A percentile compares a stretch with the other conserved stretches of the same genome.
Conservation (phyloP, 2,329 filamentous ascomycete species). For the Tolypocladium ovalisporum region DNA sequence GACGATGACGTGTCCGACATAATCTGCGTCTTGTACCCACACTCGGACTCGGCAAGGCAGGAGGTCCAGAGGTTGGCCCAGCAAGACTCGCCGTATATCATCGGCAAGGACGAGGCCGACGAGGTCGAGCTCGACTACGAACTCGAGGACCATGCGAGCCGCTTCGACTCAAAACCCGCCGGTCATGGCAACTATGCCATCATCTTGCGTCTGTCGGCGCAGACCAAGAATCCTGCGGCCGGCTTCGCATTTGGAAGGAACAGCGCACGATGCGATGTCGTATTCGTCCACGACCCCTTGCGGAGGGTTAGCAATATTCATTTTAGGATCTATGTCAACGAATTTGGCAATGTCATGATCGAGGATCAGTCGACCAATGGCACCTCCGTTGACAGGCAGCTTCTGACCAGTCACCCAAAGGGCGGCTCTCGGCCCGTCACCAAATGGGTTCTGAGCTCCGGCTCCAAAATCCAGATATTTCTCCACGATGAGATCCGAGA, state of each 20-base stretch:
- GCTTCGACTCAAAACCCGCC: constrained; percentile 32
- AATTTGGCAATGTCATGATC: constrained; percentile 79
- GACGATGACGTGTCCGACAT: constrained; percentile 81
- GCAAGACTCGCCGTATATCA: constrained; percentile 36
- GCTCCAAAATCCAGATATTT: constrained; percentile 61
- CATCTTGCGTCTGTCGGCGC: constrained; percentile 68
- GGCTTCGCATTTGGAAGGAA: constrained; percentile 89
- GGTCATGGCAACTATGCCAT: constrained; percentile 54
- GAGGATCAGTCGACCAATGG: constrained; percentile 95
- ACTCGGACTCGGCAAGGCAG: constrained; percentile 58
- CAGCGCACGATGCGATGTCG: constrained; percentile 56
- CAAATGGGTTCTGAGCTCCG: constrained; percentile 56
- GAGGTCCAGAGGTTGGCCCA: constrained; percentile 49
- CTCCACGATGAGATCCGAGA: constrained; percentile 42
- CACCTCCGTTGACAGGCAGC: constrained; percentile 67
- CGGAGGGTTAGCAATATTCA: constrained; percentile 87
- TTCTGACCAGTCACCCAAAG: constrained; percentile 41
- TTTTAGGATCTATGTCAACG: constrained; percentile 85
- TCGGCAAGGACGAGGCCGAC: constrained; percentile 36
- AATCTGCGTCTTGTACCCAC: constrained; percentile 77
- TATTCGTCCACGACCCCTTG: constrained; percentile 52
- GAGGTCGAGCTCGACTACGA: constrained; percentile 40
- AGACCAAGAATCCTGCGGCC: constrained; percentile 52
- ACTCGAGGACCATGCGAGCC: constrained; percentile 36
- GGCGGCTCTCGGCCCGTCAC: constrained; percentile 17